These are phyloP conservation scores for Leishmania gerbilli DNA, from an alignment of 208 protist genomes.

Conservation along the genomic window DNA sequence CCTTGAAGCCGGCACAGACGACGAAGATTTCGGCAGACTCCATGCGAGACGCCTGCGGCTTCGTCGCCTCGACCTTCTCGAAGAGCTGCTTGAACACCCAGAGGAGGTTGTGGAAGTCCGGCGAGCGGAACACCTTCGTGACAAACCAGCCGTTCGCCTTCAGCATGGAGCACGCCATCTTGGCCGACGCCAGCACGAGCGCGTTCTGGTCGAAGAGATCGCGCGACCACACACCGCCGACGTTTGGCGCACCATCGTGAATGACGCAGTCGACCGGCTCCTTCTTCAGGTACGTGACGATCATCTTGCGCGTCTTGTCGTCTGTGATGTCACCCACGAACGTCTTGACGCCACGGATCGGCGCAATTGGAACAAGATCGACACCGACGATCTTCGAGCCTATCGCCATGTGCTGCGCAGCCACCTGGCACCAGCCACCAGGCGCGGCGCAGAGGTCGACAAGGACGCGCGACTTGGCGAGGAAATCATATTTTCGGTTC, in stretches of 20 bases:
- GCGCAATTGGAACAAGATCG: slow-evolving; percentile 98
- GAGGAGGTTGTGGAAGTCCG: slow-evolving; percentile 98
- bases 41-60: slow-evolving; percentile 97
- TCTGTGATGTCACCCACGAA: slow-evolving; percentile 99
- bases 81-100: slow-evolving; percentile 99
- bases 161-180: slow-evolving; percentile 97
- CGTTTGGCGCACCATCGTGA: slow-evolving; percentile 99
- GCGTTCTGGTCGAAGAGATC: slow-evolving; percentile 98
- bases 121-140: slow-evolving; percentile 99
- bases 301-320: slow-evolving; percentile 94
- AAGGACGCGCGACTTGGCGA: slow-evolving; percentile 87
- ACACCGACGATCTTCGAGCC: slow-evolving; percentile 97
- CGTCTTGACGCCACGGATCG: slow-evolving; percentile 96
- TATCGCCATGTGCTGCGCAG: slow-evolving; percentile 97
- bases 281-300: slow-evolving; percentile 95
- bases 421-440: slow-evolving; percentile 97
- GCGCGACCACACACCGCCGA: slow-evolving; percentile 98
- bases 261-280: slow-evolving; percentile 95
- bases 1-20: slow-evolving; percentile 96
- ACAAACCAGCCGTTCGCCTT: slow-evolving; percentile 95
- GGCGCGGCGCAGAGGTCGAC: slow-evolving; percentile 98
- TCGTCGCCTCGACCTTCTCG: slow-evolving; percentile 98
- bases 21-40: slow-evolving; percentile 99
- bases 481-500: slow-evolving; percentile 99
- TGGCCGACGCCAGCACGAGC: slow-evolving; percentile 94